Conservation (phyloP, 805 yeast species). For the Hanseniaspora lachancei region DNA sequence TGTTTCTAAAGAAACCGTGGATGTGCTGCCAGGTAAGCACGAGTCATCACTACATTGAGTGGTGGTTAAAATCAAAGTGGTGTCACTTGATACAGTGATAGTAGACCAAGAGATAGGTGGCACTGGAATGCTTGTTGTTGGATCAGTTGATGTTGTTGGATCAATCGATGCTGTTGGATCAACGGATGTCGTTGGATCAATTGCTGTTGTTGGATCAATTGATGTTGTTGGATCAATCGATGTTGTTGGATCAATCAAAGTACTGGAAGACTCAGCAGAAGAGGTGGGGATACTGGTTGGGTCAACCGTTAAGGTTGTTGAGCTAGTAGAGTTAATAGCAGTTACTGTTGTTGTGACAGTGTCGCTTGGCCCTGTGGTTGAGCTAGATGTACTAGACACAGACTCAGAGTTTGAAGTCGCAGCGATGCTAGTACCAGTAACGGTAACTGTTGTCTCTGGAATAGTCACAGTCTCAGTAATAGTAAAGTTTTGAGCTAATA, state of each 20-base stretch:
- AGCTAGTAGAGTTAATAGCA: neutral
- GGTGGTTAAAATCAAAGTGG: neutral
- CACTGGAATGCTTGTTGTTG: neutral
- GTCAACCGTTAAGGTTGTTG: neutral
- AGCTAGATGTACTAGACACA: neutral
- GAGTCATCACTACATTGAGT: neutral
- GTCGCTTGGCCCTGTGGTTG: neutral
- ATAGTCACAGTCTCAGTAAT: constrained; percentile 5
- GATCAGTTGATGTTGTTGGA: neutral
- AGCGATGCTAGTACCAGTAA: neutral
- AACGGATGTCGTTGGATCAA: neutral
- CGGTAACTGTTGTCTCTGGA: constrained; percentile 5
- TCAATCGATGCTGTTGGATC: neutral
- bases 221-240: neutral
- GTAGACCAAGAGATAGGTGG: constrained; percentile 3
- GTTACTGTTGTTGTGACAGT: neutral
- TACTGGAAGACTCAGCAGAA: neutral
- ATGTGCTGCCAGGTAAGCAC: neutral
- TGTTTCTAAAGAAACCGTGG: neutral
- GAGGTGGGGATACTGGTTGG: neutral
- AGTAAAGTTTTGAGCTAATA: neutral
- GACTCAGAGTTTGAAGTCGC: neutral
- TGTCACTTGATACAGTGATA: neutral
- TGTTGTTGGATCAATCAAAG: neutral
- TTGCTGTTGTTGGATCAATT: neutral